These are phyloP conservation scores for Fagus crenata DNA, from an alignment of 306 rosid genomes.

Conservation along the genomic window DNA sequence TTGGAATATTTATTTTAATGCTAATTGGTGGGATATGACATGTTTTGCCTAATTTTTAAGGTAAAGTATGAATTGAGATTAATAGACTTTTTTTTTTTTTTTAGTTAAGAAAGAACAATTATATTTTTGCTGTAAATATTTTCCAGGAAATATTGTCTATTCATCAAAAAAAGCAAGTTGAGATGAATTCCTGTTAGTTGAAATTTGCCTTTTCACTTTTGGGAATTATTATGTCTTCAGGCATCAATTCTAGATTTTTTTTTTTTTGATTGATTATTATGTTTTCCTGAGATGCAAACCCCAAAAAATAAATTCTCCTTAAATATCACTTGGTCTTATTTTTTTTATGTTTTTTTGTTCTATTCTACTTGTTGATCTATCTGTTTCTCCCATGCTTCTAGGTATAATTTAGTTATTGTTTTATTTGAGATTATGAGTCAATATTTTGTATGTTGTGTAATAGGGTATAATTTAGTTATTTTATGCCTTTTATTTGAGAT, in stretches of 20 bases:
- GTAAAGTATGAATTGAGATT: background rate
- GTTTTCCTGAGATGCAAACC: background rate
- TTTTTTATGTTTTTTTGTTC: background rate
- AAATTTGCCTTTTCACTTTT: background rate
- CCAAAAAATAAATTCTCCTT: background rate
- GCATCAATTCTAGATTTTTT: too few relatives aligned
- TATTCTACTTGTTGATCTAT: background rate
- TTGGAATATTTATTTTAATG: background rate
- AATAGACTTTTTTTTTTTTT: background rate
- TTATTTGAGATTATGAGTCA: constrained; percentile 1
- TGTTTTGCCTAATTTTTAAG: background rate
- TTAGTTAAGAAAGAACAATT: background rate
- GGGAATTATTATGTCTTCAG: too few relatives aligned
- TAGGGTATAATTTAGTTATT: constrained; percentile 20
- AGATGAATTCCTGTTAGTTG: background rate
- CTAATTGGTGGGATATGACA: background rate
- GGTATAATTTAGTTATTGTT: background rate
- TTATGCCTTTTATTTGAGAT: background rate
- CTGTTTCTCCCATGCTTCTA: background rate
- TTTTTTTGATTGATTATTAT: too few relatives aligned
- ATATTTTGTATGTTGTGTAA: constrained; percentile 2
- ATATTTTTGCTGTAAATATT: background rate
- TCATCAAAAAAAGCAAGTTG: background rate
- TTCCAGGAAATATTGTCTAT: background rate
- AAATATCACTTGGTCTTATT: background rate